Evolutionary conservation across 2,329 filamentous ascomycete species (phyloP).

Genomic region (Colletotrichum sp.): DNA sequence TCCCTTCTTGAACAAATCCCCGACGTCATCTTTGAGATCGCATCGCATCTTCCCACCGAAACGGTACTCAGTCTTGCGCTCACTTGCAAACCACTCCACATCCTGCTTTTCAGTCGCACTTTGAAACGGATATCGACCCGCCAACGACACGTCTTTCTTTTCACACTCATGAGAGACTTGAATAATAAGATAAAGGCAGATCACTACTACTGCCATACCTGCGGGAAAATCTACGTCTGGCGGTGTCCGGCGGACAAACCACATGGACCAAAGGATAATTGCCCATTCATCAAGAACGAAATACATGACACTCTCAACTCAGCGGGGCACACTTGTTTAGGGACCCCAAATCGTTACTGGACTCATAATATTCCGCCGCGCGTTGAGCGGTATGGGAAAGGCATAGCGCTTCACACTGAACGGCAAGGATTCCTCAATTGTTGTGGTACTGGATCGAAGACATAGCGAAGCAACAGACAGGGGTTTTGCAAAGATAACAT

Average conservation of each 20-base stretch:
- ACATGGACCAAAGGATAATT: neutral
- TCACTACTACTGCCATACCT: constrained; percentile 11
- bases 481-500: neutral
- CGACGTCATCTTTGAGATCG: constrained; percentile 9
- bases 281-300: neutral
- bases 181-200: neutral
- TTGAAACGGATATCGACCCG: neutral
- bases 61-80: constrained; percentile 9
- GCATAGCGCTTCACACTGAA: neutral
- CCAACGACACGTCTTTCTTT: neutral
- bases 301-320: neutral
- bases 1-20: constrained; percentile 3
- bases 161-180: constrained; percentile 1
- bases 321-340: neutral
- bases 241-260: neutral
- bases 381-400: neutral
- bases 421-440: neutral
- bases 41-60: constrained; percentile 10
- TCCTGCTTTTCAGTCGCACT: neutral
- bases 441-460: neutral
- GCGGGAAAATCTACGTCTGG: neutral
- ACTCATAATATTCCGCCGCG: neutral
- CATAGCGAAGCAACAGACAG: neutral
- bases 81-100: constrained; percentile 7
- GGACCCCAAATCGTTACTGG: neutral